These are phyloP conservation scores for Wickerhamomyces tratensis DNA, from an alignment of 805 yeast species.

Conservation along the genomic window DNA sequence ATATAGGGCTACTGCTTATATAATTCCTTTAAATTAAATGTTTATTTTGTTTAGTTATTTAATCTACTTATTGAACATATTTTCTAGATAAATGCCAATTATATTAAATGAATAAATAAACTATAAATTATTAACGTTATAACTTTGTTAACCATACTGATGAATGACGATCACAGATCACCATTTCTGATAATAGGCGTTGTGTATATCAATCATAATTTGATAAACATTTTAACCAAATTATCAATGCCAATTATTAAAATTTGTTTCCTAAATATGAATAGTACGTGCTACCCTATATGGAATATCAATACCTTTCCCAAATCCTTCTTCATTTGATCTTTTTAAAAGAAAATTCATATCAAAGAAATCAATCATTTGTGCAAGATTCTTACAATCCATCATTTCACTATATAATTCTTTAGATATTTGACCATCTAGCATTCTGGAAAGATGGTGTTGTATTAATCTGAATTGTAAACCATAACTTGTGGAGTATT, in stretches of 20 bases:
- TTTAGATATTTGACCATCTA: slow-evolving; percentile 43
- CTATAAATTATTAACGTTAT: too few relatives aligned
- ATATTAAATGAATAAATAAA: too few relatives aligned
- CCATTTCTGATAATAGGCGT: too few relatives aligned
- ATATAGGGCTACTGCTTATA: too few relatives aligned
- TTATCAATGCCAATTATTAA: not conserved
- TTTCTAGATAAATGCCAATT: too few relatives aligned
- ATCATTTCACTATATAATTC: slow-evolving; percentile 53
- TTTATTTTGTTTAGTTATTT: too few relatives aligned
- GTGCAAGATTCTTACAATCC: slow-evolving; percentile 43
- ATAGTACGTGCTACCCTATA: slow-evolving; percentile 20
- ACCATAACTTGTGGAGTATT: slow-evolving; percentile 70
- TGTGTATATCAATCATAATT: too few relatives aligned
- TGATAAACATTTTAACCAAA: not conserved
- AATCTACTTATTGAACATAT: too few relatives aligned
- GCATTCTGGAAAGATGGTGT: slow-evolving; percentile 86
- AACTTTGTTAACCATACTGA: too few relatives aligned
- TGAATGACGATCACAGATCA: too few relatives aligned
- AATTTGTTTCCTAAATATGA: slow-evolving; percentile 15
- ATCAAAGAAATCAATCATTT: slow-evolving; percentile 81
- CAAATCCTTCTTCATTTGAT: slow-evolving; percentile 63
- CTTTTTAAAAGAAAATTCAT: slow-evolving; percentile 54
- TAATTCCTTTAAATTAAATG: too few relatives aligned
- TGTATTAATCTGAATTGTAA: slow-evolving; percentile 77
- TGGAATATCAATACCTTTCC: slow-evolving; percentile 36